A percentile compares a stretch with the other conserved stretches of the same genome.
These are phyloP conservation scores for Colletotrichum falcatum DNA, from an alignment of 2,329 filamentous ascomycete species.

Conservation along the genomic window DNA sequence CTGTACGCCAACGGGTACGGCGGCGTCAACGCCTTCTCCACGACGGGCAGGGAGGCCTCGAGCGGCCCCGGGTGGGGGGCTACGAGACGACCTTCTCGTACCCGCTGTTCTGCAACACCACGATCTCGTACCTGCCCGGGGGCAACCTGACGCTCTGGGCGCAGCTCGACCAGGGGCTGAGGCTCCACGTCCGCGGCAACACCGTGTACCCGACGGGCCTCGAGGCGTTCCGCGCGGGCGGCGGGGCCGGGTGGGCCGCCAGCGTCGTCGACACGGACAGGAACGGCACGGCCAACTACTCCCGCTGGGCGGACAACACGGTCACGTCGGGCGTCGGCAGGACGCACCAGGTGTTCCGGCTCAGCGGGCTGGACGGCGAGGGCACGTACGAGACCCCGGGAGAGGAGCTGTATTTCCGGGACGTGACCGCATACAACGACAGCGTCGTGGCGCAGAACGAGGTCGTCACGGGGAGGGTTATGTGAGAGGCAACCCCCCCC, in stretches of 20 bases:
- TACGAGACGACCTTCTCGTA: conserved; percentile 65
- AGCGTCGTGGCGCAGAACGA: conserved; percentile 62
- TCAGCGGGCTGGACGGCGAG: conserved; percentile 56
- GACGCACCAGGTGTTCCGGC: conserved; percentile 67
- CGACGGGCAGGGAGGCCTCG: conserved; percentile 49
- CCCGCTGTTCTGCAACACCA: conserved; percentile 68
- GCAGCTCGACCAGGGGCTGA: conserved; percentile 55
- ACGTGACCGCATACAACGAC: conserved; percentile 67
- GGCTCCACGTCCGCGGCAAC: conserved; percentile 52
- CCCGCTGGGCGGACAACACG: conserved; percentile 58
- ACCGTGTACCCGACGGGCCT: conserved; percentile 69
- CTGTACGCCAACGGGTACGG: conserved; percentile 43
- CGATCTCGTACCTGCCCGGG: conserved; percentile 55
- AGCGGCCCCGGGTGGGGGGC: background rate
- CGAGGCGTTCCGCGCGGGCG: conserved; percentile 61
- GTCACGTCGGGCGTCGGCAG: conserved; percentile 64
- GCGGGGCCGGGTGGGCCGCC: conserved; percentile 35
- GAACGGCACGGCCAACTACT: conserved; percentile 68
- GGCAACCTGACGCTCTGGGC: conserved; percentile 61
- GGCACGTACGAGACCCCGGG: conserved; percentile 53
- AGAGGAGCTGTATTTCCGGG: conserved; percentile 66
- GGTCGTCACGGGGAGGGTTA: conserved; percentile 47
- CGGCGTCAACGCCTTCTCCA: conserved; percentile 46
- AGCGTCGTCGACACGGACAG: conserved; percentile 62
- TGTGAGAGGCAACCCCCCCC: background rate